Evolutionary conservation across 2,329 filamentous ascomycete species (phyloP).

Genomic region (Graphilbum sp.): DNA sequence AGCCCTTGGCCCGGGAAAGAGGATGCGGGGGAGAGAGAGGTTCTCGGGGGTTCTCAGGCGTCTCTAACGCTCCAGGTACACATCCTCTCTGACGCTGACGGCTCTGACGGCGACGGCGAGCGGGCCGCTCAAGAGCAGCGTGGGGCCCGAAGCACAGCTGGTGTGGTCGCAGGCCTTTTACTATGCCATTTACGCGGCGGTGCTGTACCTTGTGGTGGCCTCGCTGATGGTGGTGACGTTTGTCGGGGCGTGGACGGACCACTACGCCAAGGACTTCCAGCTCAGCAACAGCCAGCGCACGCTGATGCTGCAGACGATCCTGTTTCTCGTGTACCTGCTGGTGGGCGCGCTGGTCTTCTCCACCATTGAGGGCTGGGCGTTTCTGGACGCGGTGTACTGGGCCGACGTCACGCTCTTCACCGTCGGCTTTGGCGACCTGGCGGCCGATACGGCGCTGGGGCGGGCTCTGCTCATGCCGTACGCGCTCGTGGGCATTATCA

Average conservation of each 20-base stretch:
- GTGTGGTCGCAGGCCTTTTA: constrained; percentile 69
- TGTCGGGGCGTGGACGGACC: constrained; percentile 49
- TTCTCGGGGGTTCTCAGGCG: too few species aligned
- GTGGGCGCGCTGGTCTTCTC: constrained; percentile 63
- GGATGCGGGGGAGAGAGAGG: too few species aligned
- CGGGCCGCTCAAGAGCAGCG: constrained; percentile 30
- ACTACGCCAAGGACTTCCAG: constrained; percentile 64
- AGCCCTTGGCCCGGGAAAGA: too few species aligned
- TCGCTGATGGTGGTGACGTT: constrained; percentile 67
- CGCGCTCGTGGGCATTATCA: constrained; percentile 65
- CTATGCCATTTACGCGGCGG: constrained; percentile 67
- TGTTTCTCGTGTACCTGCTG: constrained; percentile 67
- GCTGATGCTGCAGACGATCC: constrained; percentile 78
- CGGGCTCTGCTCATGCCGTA: constrained; percentile 68
- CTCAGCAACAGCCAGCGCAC: constrained; percentile 71
- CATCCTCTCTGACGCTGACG: constrained; percentile 47
- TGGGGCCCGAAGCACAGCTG: constrained; percentile 29
- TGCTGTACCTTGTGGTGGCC: constrained; percentile 64
- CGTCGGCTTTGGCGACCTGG: constrained; percentile 44
- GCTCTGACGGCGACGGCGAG: constrained; percentile 49
- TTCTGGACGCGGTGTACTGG: constrained; percentile 66
- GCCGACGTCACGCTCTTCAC: constrained; percentile 56
- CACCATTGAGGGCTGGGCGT: constrained; percentile 56
- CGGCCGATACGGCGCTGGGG: constrained; percentile 33
- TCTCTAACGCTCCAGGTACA: too few species aligned